Evolutionary conservation across 768 basidiomycete genomes (phyloP).

Genomic region (Lactifluus hygrophoroides): DNA sequence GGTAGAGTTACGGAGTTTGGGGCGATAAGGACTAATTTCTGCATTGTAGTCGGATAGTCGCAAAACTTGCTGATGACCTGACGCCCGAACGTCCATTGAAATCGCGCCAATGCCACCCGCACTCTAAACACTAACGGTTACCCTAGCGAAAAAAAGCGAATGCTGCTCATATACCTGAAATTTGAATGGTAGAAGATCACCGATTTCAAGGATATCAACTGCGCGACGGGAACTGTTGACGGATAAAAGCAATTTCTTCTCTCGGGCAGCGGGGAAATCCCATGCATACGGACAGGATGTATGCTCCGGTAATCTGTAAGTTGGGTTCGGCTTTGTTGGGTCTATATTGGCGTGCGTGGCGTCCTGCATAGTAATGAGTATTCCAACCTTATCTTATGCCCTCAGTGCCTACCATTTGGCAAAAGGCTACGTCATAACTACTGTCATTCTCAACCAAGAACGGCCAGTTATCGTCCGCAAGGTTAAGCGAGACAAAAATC

Average conservation of each 20-base stretch:
- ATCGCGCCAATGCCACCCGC: conserved; percentile 54
- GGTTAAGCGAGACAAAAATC: conserved; percentile 73
- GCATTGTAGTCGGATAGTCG: conserved; percentile 82
- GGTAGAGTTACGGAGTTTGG: conserved; percentile 47
- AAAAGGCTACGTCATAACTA: conserved; percentile 56
- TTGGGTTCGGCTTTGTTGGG: conserved; percentile 35
- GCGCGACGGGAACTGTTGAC: conserved; percentile 53
- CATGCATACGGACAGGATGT: conserved; percentile 70
- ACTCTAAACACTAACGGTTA: conserved; percentile 30
- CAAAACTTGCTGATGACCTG: conserved; percentile 75
- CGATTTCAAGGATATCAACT: conserved; percentile 94
- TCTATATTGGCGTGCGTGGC: conserved; percentile 35
- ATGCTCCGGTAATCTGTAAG: conserved; percentile 52
- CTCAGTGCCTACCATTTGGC: conserved; percentile 53
- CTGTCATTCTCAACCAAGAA: conserved; percentile 87
- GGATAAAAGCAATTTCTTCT: conserved; percentile 67
- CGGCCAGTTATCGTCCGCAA: conserved; percentile 73
- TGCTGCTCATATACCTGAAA: conserved; percentile 47
- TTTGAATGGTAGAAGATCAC: conserved; percentile 82
- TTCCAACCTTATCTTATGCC: neutral
- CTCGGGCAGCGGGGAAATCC: conserved; percentile 81
- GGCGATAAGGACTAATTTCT: conserved; percentile 83
- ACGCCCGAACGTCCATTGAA: conserved; percentile 89
- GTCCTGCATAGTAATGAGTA: conserved; percentile 21
- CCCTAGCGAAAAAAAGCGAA: neutral